Base-by-base conservation (phyloP, 2,329 filamentous ascomycete species). In the Trichophyton equinum region DNA sequence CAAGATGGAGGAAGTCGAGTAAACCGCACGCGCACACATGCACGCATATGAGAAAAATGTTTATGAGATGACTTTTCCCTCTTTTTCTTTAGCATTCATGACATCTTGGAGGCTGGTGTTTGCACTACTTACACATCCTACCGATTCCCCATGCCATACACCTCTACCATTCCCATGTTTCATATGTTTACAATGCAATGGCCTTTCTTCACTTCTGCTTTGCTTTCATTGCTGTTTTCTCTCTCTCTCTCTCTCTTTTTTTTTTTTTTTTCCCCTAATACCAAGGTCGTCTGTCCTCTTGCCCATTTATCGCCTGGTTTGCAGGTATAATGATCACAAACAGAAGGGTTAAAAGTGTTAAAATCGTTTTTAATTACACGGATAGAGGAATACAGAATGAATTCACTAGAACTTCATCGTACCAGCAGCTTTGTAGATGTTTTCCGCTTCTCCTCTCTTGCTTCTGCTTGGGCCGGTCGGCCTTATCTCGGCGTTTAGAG, bases 1-100 rank as follows among this genome's bases (percentile, higher is more conserved):
- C 27, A 44, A 58, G 20, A 63, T 63, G 62, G 62, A 63, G 51
- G 62, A 63, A 60, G 62, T 63, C 53, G 62, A 63, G 58, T 63
- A 63, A 40, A 63, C 33, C 2, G 33, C 9, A 38, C 33, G 33
- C 33, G 33, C 33, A 38, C 33, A 38, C 8, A 13, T 13, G 15
- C 33, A 55, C 20, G 18, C 51, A 55, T 22, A 55, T 55, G 51
- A 55, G 30, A 55, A 55, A 38, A 55, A 55, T 55, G 51, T 55
- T 53, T 27, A 60, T 56, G 49, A 60, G 30, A 49, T 53, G 46
- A 55, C 49, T 18, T 55, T 47, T 25, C 6, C n/a, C 20, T 38
- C 36, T 46, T 51, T 49, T 59, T 46, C n/a, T 30, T 59, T 59
- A 51, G 38, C 38, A 59, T 46, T 58, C 57, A 42, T n/a, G 46